phyloP scores from a whole-genome alignment of 345 rosid genomes.

The Populus pruinosa region DNA sequence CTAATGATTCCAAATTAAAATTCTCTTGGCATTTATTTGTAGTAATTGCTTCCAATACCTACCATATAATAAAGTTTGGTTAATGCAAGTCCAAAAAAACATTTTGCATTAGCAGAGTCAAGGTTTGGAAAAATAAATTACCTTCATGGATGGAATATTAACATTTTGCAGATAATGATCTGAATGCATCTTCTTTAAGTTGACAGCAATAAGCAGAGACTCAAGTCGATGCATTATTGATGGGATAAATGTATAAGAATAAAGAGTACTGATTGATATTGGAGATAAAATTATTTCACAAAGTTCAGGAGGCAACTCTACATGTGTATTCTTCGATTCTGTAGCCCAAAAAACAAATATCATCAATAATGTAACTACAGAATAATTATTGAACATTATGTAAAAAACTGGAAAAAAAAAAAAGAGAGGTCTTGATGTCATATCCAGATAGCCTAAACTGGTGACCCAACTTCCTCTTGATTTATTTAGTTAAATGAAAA shows the following conservation, averaged over 20 bases:
- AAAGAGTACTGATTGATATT: conserved; percentile 58
- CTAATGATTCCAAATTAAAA: conserved; percentile 80
- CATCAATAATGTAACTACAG: not conserved
- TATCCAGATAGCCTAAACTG: not conserved
- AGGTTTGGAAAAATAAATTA: conserved; percentile 12
- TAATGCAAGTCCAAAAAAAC: conserved; percentile 4
- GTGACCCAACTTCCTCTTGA: not conserved
- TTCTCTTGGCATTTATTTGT: conserved; percentile 74
- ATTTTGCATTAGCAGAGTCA: not conserved
- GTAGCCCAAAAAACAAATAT: conserved; percentile 15
- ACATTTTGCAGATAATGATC: conserved; percentile 36
- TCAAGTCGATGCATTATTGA: conserved; percentile 73
- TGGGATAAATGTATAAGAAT: conserved; percentile 70
- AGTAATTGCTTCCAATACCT: conserved; percentile 90
- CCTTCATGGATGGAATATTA: conserved; percentile 74
- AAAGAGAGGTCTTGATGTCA: not conserved
- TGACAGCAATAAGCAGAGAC: conserved; percentile 68
- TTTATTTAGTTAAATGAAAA: not conserved
- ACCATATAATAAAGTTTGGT: conserved; percentile 11
- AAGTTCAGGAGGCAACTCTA: conserved; percentile 89
- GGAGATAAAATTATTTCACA: conserved; percentile 62
- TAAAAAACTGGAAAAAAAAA: not conserved
- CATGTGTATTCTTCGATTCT: conserved; percentile 44
- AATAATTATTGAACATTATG: not conserved
- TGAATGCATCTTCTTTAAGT: conserved; percentile 52